Percentiles rank a stretch among this genome's conserved stretches.
These are phyloP conservation scores for Penicillium angulare DNA, from an alignment of 495 filamentous ascomycete species.

Conservation along the genomic window DNA sequence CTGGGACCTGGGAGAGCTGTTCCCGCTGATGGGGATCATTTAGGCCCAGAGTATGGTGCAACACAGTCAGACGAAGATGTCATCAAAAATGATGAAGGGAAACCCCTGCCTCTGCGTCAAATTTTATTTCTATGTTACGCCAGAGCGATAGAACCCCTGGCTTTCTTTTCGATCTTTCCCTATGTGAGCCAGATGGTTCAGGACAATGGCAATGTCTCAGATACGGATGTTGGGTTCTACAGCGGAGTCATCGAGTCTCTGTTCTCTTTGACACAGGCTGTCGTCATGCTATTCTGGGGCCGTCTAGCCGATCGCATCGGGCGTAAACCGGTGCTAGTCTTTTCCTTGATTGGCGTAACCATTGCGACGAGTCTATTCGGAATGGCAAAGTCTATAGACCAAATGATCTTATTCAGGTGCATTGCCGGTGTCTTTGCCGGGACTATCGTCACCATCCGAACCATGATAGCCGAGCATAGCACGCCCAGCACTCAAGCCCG, in stretches of 20 bases:
- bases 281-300: constrained; percentile 61
- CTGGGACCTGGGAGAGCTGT: constrained; percentile 4
- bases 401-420: constrained; percentile 68
- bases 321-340: constrained; percentile 64
- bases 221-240: constrained; percentile 68
- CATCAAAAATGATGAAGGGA: constrained; percentile 12
- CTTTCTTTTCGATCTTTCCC: constrained; percentile 74
- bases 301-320: constrained; percentile 62
- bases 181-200: constrained; percentile 72
- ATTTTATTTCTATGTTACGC: constrained; percentile 66
- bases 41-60: constrained; percentile 2
- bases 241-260: constrained; percentile 69
- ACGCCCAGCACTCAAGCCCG: constrained; percentile 62
- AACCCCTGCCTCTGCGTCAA: constrained; percentile 56
- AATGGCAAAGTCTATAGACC: constrained; percentile 54
- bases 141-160: constrained; percentile 67
- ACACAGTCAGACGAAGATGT: background rate
- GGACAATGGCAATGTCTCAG: constrained; percentile 52
- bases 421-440: constrained; percentile 67
- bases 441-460: constrained; percentile 64
- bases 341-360: constrained; percentile 58
- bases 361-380: constrained; percentile 60
- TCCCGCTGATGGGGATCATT: background rate
- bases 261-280: constrained; percentile 66
- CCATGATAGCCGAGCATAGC: constrained; percentile 70